Conservation (phyloP, 2,329 filamentous ascomycete genomes). For the Hortaea sp. region DNA sequence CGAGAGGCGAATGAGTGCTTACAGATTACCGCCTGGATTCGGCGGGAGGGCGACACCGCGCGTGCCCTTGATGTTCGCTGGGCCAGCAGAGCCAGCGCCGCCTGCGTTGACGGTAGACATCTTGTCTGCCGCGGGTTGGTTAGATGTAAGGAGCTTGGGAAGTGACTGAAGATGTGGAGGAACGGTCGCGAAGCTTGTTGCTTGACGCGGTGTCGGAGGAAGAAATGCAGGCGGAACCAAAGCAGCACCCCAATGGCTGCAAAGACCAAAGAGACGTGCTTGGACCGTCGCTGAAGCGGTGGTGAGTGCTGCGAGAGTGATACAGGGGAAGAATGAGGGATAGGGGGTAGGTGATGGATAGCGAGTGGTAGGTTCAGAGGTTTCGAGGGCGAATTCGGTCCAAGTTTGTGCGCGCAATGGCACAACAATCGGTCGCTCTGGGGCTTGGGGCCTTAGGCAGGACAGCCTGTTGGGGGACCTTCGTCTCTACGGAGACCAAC, state of each 20-base stretch:
- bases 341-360: background rate
- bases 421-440: too few species aligned
- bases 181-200: background rate
- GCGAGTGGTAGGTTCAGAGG: background rate
- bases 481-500: too few species aligned
- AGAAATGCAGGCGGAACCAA: background rate
- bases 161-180: background rate
- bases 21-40: background rate
- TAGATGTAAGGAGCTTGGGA: too few species aligned
- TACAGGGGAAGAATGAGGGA: background rate
- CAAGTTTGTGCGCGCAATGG: too few species aligned
- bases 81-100: background rate
- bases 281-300: background rate
- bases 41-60: slow-evolving; percentile 2
- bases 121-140: background rate
- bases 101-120: background rate
- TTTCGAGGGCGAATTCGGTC: too few species aligned
- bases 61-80: background rate
- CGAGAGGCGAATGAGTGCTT: background rate
- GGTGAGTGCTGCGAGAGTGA: background rate
- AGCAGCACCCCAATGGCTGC: background rate
- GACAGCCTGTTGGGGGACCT: too few species aligned
- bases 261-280: background rate
- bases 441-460: too few species aligned
- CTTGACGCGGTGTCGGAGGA: background rate